Conservation (phyloP, 768 basidiomycete species). For the Russula virescens region DNA sequence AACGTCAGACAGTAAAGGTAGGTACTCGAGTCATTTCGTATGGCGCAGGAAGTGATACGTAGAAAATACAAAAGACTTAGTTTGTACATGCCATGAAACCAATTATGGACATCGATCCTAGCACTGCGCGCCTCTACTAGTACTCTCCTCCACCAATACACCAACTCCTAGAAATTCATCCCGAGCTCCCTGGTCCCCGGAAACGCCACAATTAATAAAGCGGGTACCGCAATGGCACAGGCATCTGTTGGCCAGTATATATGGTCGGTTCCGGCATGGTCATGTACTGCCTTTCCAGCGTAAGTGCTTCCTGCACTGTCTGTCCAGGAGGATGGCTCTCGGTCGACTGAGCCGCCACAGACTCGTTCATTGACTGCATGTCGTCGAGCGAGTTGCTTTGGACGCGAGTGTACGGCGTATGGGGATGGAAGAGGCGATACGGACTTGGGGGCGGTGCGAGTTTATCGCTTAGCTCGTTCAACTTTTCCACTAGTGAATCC, state of each 20-base stretch:
- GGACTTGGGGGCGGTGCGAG: background rate
- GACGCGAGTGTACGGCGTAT: background rate
- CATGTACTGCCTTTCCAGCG: background rate
- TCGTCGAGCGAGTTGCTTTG: background rate
- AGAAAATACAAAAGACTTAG: too few species aligned
- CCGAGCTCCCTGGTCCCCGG: background rate
- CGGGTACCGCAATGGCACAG: background rate
- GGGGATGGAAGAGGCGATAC: background rate
- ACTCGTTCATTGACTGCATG: background rate
- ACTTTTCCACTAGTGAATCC: background rate
- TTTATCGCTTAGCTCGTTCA: background rate
- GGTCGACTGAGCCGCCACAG: background rate
- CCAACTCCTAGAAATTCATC: too few species aligned
- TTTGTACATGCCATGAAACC: too few species aligned
- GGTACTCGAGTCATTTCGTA: background rate
- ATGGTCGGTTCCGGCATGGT: background rate
- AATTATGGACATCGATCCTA: background rate
- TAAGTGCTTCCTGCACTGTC: background rate
- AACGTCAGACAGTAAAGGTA: background rate
- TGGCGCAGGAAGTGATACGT: background rate
- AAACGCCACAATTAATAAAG: background rate
- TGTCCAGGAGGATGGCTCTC: background rate
- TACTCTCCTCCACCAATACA: background rate
- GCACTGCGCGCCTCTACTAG: background rate
- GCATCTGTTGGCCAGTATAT: background rate